Evolutionary conservation across 257 asterid species (phyloP).

Genomic region (Scutellaria galericulata): DNA sequence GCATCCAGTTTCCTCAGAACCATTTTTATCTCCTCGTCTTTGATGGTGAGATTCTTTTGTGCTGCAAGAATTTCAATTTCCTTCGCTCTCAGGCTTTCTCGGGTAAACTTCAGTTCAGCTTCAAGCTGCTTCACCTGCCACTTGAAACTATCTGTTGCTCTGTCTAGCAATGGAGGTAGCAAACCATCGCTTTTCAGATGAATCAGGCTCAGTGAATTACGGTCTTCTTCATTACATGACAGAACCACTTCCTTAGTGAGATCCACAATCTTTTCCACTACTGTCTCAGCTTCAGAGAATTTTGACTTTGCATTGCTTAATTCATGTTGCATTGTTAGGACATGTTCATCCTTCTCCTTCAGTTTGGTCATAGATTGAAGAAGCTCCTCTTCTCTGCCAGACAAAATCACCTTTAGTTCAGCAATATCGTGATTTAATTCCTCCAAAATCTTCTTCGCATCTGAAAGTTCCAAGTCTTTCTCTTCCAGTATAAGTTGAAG

Average conservation of each 20-base stretch:
- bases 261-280: constrained; percentile 64
- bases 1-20: constrained; percentile 51
- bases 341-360: constrained; percentile 67
- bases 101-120: constrained; percentile 62
- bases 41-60: constrained; percentile 59
- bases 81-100: constrained; percentile 63
- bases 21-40: constrained; percentile 67
- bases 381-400: constrained; percentile 63
- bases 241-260: constrained; percentile 64
- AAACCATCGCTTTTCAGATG: constrained; percentile 30
- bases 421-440: constrained; percentile 60
- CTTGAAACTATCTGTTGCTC: constrained; percentile 39
- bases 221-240: constrained; percentile 44
- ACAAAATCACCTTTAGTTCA: constrained; percentile 53
- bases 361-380: constrained; percentile 50
- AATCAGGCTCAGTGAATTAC: constrained; percentile 31
- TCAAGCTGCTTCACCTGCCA: constrained; percentile 63
- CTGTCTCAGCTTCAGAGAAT: constrained; percentile 71
- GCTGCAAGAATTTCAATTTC: constrained; percentile 71
- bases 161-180: constrained; percentile 33
- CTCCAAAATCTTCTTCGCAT: constrained; percentile 53
- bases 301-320: constrained; percentile 49
- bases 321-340: constrained; percentile 58
- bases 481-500: constrained; percentile 60
- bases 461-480: constrained; percentile 61